phyloP scores from a whole-genome alignment of 2,329 filamentous ascomycete species.

The Cercospora citrullina region DNA sequence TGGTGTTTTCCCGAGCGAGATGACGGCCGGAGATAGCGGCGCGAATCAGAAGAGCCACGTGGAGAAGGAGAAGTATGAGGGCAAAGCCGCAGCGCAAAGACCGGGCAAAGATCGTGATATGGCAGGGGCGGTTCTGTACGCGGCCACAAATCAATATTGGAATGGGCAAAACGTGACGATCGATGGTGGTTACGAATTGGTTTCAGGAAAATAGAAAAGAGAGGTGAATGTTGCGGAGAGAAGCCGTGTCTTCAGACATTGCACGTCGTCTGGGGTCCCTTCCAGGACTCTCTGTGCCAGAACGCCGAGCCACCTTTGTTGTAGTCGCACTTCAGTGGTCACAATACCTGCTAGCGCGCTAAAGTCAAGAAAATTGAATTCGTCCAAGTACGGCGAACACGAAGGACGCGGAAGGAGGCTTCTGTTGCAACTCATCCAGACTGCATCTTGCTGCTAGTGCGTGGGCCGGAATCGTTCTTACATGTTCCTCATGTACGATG shows the following conservation, averaged over 20 bases:
- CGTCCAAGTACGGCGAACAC: background rate
- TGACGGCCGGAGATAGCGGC: slow-evolving; percentile 55
- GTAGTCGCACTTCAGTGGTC: background rate
- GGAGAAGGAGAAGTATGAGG: slow-evolving; percentile 53
- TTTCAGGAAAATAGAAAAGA: slow-evolving; percentile 33
- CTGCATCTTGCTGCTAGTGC: background rate
- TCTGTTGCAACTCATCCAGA: background rate
- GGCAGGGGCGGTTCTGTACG: slow-evolving; percentile 57
- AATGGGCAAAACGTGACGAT: slow-evolving; percentile 54
- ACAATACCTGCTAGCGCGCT: background rate
- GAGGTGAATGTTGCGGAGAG: background rate
- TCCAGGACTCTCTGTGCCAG: background rate
- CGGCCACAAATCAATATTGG: slow-evolving; percentile 52
- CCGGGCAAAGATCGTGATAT: slow-evolving; percentile 62
- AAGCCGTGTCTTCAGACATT: background rate
- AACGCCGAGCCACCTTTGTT: background rate
- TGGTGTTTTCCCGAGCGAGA: slow-evolving; percentile 57
- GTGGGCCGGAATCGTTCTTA: background rate
- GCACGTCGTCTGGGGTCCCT: background rate
- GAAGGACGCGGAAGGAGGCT: background rate
- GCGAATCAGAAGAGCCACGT: slow-evolving; percentile 57
- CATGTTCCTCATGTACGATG: background rate
- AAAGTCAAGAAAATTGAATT: background rate
- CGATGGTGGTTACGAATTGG: slow-evolving; percentile 56
- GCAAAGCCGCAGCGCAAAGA: slow-evolving; percentile 51